Evolutionary conservation across 1,139 yeast genomes (phyloP), one percentile per base, ranked within the genome.

Genomic region (Taphrina flavorubra): DNA sequence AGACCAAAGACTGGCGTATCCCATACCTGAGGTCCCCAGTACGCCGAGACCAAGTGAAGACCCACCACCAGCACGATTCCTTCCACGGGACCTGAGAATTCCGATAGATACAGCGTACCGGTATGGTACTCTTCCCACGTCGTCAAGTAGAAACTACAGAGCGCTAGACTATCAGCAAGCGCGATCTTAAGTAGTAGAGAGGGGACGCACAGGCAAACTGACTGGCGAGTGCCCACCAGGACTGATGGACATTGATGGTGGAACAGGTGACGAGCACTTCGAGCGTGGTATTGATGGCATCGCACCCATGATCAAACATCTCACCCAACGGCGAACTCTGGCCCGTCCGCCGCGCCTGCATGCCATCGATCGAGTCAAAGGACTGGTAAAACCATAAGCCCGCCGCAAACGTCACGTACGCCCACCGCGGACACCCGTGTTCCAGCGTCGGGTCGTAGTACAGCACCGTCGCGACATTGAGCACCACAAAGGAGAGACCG

Each of bases 311-410:
- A 77, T 89, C 95, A 76, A 89, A 89, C 72, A 89, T 81, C 77
- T 89, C 94, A 16, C 94, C 95, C 72, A 89, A 80, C 1, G 95
- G 94, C 1, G 92, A 89, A 70, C 87, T 83, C 75, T 89, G 89
- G 39, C 90, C 89, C 0, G 94, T 89, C 74, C 85, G 77, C 73
- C 95, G 82, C 42, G 69, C 64, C 58, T 31, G 95, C 95, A 77
- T 89, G 94, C 74, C 88, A 86, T 11, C 95, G 92, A 76, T 89
- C 92, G 75, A 91, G 78, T 89, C 95, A 81, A 89, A 87, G 0
- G 95, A 89, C 76, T 89, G 94, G 78, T 89, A 89, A 84, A 88
- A 84, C 77, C 88, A 86, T 71, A 89, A 81, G 1, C 90, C 88
- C 74, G 85, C 79, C 1, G 90, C 92, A 75, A 87, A 87, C 74